Evolutionary conservation across 2,329 filamentous ascomycete genomes (phyloP), one percentile per base, ranked within the genome.

Genomic region (Leptographium galeiforme): DNA sequence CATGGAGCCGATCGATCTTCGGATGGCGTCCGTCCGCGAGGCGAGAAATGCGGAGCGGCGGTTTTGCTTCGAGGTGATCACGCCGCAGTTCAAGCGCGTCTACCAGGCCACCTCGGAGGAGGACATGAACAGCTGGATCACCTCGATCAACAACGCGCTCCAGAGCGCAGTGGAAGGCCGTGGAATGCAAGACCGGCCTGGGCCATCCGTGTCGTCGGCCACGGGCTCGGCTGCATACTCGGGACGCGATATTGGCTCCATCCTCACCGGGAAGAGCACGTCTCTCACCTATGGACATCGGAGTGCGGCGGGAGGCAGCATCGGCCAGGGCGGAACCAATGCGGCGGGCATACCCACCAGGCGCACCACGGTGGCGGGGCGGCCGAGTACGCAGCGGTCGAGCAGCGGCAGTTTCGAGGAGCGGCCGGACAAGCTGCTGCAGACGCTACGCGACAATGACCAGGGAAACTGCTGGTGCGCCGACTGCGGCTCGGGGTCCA

Each of bases 11-110:
- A 97, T 98, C 59, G 94, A 98, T 67, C 74, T 98, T 47, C 86
- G 93, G 39, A 93, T 97, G 82, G 93, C 93, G 11, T 97, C 93
- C 16, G 94, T 98, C 16, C 82, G 93, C 54, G 93, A 98, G 70
- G 91, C 94, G 43, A 84, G 93, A 30, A 95, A 94, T 66, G 88
- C 90, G 1, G 94, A 98, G 62, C 81, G 93, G 32, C 82, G 93
- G 6, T 98, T 98, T 68, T 97, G 91, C 68, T 98, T 98, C 61
- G 93, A 98, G 69, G 88, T 98, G 51, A 97, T 98, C 56, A 98
- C 93, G 0, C 94, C 94, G 10, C 87, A 93, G 50, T 97, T 85
- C 67, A 97, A 94, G 62, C 83, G 93, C 53, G 90, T 97, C 16
- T 98, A 97, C 67, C 93, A 98, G 70, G 93, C 91, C 43, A 96